Evolutionary conservation across 345 rosid species (phyloP).

Genomic region (Raphanus sativus): DNA sequence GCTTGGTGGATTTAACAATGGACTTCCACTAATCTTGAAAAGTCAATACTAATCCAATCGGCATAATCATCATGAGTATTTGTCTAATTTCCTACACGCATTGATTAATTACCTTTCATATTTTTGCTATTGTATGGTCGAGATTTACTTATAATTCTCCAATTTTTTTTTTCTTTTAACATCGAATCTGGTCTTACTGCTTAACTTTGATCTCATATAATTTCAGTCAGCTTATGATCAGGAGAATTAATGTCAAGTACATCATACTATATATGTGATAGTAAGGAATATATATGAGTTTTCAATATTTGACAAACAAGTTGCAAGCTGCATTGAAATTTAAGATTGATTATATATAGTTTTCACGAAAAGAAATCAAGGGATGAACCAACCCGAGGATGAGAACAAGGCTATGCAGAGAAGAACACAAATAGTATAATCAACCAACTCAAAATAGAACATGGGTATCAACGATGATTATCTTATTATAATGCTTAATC

Average conservation of each 20-base stretch:
- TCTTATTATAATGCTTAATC: background rate
- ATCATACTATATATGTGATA: background rate
- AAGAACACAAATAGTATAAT: background rate
- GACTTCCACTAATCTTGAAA: conserved; percentile 26
- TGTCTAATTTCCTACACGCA: background rate
- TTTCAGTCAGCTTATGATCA: background rate
- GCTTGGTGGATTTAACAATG: conserved; percentile 25
- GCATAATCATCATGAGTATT: conserved; percentile 7
- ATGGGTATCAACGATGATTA: background rate
- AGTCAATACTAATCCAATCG: conserved; percentile 13
- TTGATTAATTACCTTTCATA: background rate
- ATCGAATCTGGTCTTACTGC: background rate
- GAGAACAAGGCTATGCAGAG: background rate
- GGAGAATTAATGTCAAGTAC: background rate
- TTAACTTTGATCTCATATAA: background rate
- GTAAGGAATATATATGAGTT: background rate
- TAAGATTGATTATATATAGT: background rate
- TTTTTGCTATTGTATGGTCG: background rate
- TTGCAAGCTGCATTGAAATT: background rate
- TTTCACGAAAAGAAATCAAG: background rate
- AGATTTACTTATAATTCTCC: background rate
- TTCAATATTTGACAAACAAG: background rate
- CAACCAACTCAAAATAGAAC: background rate
- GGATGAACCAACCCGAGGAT: background rate
- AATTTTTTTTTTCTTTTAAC: background rate